Evolutionary conservation across 805 yeast species (phyloP).

Genomic region (Pichia rugopelliculosa): DNA sequence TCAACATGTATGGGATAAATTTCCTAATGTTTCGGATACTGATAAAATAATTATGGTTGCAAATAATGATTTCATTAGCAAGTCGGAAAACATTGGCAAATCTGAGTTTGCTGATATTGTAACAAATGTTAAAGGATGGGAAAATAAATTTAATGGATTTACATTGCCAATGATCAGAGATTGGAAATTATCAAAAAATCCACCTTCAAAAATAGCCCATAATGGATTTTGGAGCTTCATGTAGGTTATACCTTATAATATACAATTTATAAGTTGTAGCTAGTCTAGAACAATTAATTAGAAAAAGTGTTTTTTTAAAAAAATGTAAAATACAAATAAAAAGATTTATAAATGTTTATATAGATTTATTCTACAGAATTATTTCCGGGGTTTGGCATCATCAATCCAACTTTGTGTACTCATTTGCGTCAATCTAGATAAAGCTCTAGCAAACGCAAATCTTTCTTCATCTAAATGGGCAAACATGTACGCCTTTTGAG

Average conservation of each 20-base stretch:
- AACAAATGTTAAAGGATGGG: not conserved
- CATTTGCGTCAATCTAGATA: slow-evolving; percentile 89
- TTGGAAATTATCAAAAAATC: not conserved
- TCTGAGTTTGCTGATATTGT: not conserved
- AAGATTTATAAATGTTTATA: not conserved
- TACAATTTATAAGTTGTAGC: no score
- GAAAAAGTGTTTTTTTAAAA: no score
- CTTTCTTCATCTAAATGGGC: slow-evolving; percentile 82
- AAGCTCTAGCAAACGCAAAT: slow-evolving; percentile 94
- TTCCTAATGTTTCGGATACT: not conserved
- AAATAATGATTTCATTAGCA: slow-evolving; percentile 2
- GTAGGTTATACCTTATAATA: no score
- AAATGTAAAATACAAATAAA: not conserved
- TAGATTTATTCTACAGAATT: not conserved
- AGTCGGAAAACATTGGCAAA: not conserved
- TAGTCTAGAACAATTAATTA: no score
- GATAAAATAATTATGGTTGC: slow-evolving; percentile 3
- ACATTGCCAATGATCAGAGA: slow-evolving; percentile 3
- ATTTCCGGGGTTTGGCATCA: slow-evolving; percentile 13
- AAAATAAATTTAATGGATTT: not conserved
- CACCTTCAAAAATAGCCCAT: slow-evolving; percentile 3
- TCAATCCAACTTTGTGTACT: slow-evolving; percentile 90
- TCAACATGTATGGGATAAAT: not conserved
- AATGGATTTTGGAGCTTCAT: slow-evolving; percentile 7
- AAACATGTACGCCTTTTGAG: slow-evolving; percentile 67